phyloP scores from a whole-genome alignment of 495 filamentous ascomycete species.

The Trichodelitschia bisporula region DNA sequence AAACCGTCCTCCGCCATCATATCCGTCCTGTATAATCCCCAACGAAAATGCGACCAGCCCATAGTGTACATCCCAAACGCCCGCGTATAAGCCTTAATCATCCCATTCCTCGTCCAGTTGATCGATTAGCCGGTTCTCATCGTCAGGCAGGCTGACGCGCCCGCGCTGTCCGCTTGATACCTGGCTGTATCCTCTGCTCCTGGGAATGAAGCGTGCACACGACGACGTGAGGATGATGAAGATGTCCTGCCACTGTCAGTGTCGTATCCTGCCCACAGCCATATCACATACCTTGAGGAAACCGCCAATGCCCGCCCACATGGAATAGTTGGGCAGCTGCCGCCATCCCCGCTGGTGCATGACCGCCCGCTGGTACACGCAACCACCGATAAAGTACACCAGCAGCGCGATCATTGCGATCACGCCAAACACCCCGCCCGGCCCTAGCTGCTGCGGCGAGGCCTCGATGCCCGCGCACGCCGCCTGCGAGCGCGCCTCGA shows the following conservation, averaged over 20 bases:
- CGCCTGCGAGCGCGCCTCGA: slow-evolving; percentile 70
- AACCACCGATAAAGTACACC: slow-evolving; percentile 78
- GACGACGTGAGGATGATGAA: slow-evolving; percentile 59
- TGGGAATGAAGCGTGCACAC: slow-evolving; percentile 38
- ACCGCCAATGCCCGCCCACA: slow-evolving; percentile 73
- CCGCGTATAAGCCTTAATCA: slow-evolving; percentile 8
- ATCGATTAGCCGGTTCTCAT: slow-evolving; percentile 85
- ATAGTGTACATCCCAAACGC: no score
- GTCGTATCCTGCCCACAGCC: background rate
- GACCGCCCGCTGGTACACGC: slow-evolving; percentile 86
- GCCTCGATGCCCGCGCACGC: slow-evolving; percentile 54
- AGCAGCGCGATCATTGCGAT: slow-evolving; percentile 66
- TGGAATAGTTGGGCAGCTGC: slow-evolving; percentile 77
- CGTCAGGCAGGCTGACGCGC: slow-evolving; percentile 26
- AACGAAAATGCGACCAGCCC: no score
- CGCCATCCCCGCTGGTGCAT: slow-evolving; percentile 89
- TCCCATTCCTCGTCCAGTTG: slow-evolving; percentile 79
- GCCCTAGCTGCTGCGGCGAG: slow-evolving; percentile 41
- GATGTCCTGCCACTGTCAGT: slow-evolving; percentile 35
- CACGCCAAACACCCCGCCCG: slow-evolving; percentile 75
- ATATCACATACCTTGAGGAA: slow-evolving; percentile 49
- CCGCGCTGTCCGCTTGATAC: slow-evolving; percentile 13
- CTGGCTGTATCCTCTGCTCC: slow-evolving; percentile 35
- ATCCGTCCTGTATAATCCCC: no score
- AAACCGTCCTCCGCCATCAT: no score